Percentiles rank a stretch among this genome's conserved stretches.
phyloP scores from a whole-genome alignment of 176 grass and related monocot genomes.

The Aegilops tauschii region DNA sequence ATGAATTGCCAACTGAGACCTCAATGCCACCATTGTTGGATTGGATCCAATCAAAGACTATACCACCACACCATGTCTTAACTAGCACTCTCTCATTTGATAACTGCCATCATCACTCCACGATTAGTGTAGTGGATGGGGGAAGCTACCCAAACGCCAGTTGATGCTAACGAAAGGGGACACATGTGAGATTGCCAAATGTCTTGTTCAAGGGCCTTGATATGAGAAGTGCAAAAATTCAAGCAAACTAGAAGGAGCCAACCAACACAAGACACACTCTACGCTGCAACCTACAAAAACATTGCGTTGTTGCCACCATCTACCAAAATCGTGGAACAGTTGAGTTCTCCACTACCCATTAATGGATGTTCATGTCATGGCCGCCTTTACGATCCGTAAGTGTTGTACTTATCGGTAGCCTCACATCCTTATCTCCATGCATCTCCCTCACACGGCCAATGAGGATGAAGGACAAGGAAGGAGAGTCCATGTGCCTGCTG shows the following conservation, averaged over 20 bases:
- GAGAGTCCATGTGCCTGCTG: not conserved
- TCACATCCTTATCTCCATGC: not conserved
- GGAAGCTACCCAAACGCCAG: not conserved
- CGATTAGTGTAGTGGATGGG: not conserved
- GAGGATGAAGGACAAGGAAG: not conserved
- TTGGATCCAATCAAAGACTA: not conserved
- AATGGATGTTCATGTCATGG: not conserved
- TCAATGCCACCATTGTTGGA: too few relatives aligned
- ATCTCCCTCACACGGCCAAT: not conserved
- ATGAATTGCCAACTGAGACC: too few relatives aligned
- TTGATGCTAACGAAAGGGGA: not conserved
- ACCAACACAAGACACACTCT: not conserved
- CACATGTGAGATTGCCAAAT: not conserved
- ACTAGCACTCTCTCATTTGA: not conserved
- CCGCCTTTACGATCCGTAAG: not conserved
- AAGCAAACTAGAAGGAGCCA: not conserved
- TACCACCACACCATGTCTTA: not conserved
- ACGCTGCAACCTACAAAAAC: not conserved
- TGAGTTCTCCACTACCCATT: not conserved
- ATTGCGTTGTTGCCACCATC: not conserved
- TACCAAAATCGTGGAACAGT: not conserved
- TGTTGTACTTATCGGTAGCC: not conserved
- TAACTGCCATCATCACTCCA: not conserved
- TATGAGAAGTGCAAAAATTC: not conserved
- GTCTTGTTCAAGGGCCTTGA: not conserved